Conservation (phyloP, 345 rosid species). For the Populus davidiana region DNA sequence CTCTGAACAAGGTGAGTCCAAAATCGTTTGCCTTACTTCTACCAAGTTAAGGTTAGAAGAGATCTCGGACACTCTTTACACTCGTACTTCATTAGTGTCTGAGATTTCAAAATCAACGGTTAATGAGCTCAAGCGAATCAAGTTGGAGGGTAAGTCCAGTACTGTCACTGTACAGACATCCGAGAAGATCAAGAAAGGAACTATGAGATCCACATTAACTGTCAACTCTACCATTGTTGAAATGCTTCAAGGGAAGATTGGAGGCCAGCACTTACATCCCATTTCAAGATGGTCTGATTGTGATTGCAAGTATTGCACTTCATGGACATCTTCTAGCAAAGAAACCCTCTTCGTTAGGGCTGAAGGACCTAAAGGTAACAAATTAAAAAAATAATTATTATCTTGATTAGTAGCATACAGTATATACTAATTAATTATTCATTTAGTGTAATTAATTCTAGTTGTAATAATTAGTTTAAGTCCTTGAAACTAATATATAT, state of each 20-base stretch:
- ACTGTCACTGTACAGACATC: conserved; percentile 24
- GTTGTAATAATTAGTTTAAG: background rate
- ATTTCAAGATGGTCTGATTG: conserved; percentile 95
- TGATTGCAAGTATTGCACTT: conserved; percentile 68
- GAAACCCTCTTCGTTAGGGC: conserved; percentile 73
- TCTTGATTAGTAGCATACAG: background rate
- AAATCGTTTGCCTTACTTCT: conserved; percentile 64
- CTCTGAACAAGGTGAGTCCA: conserved; percentile 75
- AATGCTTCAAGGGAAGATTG: conserved; percentile 55
- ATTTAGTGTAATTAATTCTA: background rate
- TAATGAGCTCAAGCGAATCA: conserved; percentile 19
- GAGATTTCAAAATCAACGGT: conserved; percentile 35
- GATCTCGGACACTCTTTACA: conserved; percentile 83
- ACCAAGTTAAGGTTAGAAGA: conserved; percentile 77
- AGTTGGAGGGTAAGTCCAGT: conserved; percentile 23
- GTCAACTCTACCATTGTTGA: conserved; percentile 67
- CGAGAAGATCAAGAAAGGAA: conserved; percentile 32
- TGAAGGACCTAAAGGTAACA: conserved; percentile 43
- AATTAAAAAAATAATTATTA: background rate
- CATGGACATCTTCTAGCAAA: conserved; percentile 58
- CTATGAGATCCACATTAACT: conserved; percentile 39
- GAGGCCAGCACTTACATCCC: conserved; percentile 30
- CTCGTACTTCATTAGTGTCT: conserved; percentile 56
- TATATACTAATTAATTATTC: too few species aligned
- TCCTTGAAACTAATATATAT: too few species aligned